Evolutionary conservation across 2,329 filamentous ascomycete species (phyloP).

Genomic region (Coniochaeta sp.): DNA sequence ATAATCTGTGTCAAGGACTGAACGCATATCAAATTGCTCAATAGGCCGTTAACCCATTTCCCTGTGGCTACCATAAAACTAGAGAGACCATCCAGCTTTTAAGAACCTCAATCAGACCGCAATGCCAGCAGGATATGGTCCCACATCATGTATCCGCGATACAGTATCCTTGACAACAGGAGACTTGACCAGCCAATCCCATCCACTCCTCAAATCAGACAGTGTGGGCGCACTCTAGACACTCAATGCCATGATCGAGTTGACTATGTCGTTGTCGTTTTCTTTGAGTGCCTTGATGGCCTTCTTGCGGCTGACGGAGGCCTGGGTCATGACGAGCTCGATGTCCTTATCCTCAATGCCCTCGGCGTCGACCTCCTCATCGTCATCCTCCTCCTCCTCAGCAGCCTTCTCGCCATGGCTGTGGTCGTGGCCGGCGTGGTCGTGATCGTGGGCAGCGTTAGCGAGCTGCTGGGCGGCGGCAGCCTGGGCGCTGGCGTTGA

Average conservation of each 20-base stretch:
- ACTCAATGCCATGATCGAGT: slow-evolving; percentile 98
- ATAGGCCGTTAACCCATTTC: background rate
- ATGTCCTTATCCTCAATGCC: slow-evolving; percentile 99
- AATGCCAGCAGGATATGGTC: background rate
- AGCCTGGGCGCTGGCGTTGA: slow-evolving; percentile 96
- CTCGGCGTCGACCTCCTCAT: slow-evolving; percentile 88
- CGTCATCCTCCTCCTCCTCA: slow-evolving; percentile 81
- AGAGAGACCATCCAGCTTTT: background rate
- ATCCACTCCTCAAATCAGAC: background rate
- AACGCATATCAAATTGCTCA: background rate
- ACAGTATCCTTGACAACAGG: background rate
- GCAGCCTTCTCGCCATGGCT: slow-evolving; percentile 68
- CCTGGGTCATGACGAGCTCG: slow-evolving; percentile 97
- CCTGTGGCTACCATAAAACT: background rate
- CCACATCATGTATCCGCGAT: background rate
- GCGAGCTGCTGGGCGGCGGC: slow-evolving; percentile 93
- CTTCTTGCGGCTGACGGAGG: slow-evolving; percentile 94
- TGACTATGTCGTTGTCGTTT: slow-evolving; percentile 99
- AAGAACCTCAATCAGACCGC: background rate
- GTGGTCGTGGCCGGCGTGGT: slow-evolving; percentile 67
- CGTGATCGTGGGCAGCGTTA: slow-evolving; percentile 56
- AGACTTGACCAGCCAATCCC: background rate
- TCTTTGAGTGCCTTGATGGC: slow-evolving; percentile 97
- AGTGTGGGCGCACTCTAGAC: slow-evolving; percentile 41
- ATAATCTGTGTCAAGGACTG: too few species aligned